phyloP scores from a whole-genome alignment of 164 flowering plant species.

The Houttuynia cordata region DNA sequence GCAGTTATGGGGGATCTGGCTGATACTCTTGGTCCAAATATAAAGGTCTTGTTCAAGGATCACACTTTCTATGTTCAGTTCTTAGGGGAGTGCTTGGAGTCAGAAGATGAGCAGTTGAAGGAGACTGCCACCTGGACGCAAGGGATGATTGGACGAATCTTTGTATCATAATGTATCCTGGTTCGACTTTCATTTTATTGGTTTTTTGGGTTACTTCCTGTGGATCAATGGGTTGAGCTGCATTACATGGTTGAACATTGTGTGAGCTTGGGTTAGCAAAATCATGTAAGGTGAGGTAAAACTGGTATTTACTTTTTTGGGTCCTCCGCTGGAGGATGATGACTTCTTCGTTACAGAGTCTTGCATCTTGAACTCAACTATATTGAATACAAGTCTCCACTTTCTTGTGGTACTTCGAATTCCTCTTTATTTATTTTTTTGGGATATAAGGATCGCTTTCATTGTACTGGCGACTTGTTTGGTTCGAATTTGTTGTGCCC shows the following conservation, averaged over 20 bases:
- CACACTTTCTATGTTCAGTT: constrained; percentile 33
- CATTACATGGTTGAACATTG: background rate
- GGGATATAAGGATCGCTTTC: background rate
- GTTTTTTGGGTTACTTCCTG: background rate
- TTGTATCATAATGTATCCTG: constrained; percentile 33
- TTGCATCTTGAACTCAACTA: background rate
- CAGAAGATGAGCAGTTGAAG: constrained; percentile 69
- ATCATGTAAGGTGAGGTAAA: background rate
- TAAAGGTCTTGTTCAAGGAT: constrained; percentile 36
- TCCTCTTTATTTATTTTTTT: too few species aligned
- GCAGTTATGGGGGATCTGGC: constrained; percentile 82
- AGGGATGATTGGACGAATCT: constrained; percentile 55
- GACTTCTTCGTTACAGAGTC: background rate
- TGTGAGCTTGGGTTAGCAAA: background rate
- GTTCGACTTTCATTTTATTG: too few species aligned
- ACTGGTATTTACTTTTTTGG: background rate
- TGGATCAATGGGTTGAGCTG: background rate
- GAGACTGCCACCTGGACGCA: constrained; percentile 77
- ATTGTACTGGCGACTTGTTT: too few species aligned
- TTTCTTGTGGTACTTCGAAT: background rate
- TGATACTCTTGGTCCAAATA: constrained; percentile 61
- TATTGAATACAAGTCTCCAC: background rate
- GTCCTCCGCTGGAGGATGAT: too few species aligned
- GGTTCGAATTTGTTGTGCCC: too few species aligned
- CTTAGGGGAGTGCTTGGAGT: constrained; percentile 55